Base-by-base conservation (phyloP, 352 stramenopile genomes). In the Blastocystis sp. region DNA sequence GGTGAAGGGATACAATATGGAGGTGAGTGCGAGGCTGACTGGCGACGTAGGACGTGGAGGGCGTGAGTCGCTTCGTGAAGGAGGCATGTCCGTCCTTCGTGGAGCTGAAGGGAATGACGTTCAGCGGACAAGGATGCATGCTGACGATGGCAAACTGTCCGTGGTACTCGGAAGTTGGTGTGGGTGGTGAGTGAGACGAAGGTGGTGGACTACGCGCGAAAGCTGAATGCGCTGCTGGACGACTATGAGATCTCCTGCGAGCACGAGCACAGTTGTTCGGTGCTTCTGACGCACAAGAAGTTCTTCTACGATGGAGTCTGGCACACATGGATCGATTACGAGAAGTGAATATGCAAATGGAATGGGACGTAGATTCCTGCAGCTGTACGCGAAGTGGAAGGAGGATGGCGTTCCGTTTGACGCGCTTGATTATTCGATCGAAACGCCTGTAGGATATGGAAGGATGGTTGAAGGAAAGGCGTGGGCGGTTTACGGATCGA, bases 291-390 rank as follows among this genome's bases (percentile, higher is more conserved):
- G 6, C 93, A 95, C 11, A 87, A 88, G 38, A 84, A 89, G 46
- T 96, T 94, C 86, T 91, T 90, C 79, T 91, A 91, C 36, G 90
- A 95, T 29, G 93, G 92, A 38, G 87, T 90, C 92, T 99, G 96
- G 96, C 92, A 96, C 88, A 98, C 96, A 57, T 99, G 96, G 96
- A 98, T 99, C 87, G 93, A 99, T 90, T 99, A 97, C 88, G 91
- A 96, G 48, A 96, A 94, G 84, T 98, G 97, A 85, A 92, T 64
- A 0, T 1, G 32, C 53, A 8, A 14, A 9, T 24, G 71, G 27
- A 49, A 16, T 54, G 18, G 16, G 14, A 42, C n/a, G 44, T 42
- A 75, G n/a, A 81, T 81, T 81, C 36, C 69, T 67, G 32, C 21
- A 63, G 32, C 18, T 81, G 54, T 81, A 77, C 29, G 65, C 48